These are phyloP conservation scores for Trypanosoma caninum DNA, from an alignment of 208 protist species.

Conservation along the genomic window DNA sequence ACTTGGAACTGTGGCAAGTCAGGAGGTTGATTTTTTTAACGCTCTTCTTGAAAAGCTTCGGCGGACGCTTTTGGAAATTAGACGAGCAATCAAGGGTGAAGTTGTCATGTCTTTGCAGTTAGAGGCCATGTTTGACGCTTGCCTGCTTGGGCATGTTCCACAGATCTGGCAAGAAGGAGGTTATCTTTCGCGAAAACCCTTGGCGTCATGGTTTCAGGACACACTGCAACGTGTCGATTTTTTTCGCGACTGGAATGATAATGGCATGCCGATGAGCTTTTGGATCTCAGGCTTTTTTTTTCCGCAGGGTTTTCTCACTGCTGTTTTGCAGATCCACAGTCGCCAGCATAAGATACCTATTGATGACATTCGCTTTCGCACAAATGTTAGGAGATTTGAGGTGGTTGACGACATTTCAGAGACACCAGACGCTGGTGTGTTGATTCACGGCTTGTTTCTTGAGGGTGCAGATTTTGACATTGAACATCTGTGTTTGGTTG, in stretches of 20 bases:
- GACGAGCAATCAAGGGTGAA: slow-evolving; percentile 86
- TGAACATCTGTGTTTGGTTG: slow-evolving; percentile 38
- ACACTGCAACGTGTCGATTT: slow-evolving; percentile 92
- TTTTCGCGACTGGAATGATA: slow-evolving; percentile 93
- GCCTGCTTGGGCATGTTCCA: slow-evolving; percentile 91
- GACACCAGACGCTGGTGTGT: slow-evolving; percentile 69
- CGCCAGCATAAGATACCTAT: slow-evolving; percentile 86
- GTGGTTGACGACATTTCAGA: slow-evolving; percentile 68
- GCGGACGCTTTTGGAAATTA: slow-evolving; percentile 65
- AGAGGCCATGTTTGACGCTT: slow-evolving; percentile 90
- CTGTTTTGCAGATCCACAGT: slow-evolving; percentile 91
- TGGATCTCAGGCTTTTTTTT: slow-evolving; percentile 99
- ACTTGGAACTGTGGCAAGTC: slow-evolving; percentile 82
- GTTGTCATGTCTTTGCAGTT: slow-evolving; percentile 90
- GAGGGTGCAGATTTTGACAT: slow-evolving; percentile 86
- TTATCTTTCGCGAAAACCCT: slow-evolving; percentile 96
- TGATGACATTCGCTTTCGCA: slow-evolving; percentile 89
- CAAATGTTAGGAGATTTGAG: slow-evolving; percentile 75
- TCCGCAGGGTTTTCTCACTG: slow-evolving; percentile 94
- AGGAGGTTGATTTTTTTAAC: slow-evolving; percentile 93
- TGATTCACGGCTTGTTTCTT: slow-evolving; percentile 91
- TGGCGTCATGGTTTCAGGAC: slow-evolving; percentile 95
- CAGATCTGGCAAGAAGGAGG: slow-evolving; percentile 83
- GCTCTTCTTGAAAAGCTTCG: slow-evolving; percentile 67
- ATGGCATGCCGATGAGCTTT: slow-evolving; percentile 89